phyloP scores from a whole-genome alignment of 1,284 basidiomycete genomes.

The Pseudozyma sp. region DNA sequence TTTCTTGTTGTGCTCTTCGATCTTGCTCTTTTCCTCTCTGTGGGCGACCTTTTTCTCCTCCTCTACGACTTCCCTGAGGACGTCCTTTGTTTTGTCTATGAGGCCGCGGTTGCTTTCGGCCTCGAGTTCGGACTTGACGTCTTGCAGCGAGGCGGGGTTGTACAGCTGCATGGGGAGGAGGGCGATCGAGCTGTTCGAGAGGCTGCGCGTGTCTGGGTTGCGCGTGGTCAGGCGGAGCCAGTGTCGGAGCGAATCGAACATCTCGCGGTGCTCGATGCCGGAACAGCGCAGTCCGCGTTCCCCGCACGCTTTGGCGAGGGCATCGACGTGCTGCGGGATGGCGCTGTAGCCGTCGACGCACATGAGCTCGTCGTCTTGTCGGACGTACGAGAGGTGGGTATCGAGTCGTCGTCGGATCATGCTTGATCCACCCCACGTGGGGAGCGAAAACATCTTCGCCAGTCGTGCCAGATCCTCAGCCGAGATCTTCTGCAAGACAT shows the following conservation, averaged over 20 bases:
- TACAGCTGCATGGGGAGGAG: constrained; percentile 53
- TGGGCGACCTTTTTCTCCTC: constrained; percentile 50
- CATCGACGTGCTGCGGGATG: constrained; percentile 38
- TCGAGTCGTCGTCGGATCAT: constrained; percentile 48
- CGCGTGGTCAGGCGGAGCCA: constrained; percentile 43
- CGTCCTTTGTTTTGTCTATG: constrained; percentile 55
- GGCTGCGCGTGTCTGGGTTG: constrained; percentile 13
- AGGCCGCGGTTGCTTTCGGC: constrained; percentile 38
- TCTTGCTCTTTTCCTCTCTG: constrained; percentile 20
- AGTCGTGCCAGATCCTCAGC: constrained; percentile 29
- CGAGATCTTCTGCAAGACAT: constrained; percentile 24
- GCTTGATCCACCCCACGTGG: constrained; percentile 50
- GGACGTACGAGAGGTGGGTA: constrained; percentile 51
- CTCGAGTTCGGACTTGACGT: constrained; percentile 29
- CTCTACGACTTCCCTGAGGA: constrained; percentile 56
- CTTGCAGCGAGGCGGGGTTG: constrained; percentile 22
- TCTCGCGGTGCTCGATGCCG: constrained; percentile 27
- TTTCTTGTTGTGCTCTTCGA: constrained; percentile 19
- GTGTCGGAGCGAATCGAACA: constrained; percentile 34
- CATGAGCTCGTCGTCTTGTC: constrained; percentile 54
- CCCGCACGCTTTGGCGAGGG: constrained; percentile 54
- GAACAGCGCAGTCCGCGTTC: constrained; percentile 55
- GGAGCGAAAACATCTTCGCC: constrained; percentile 50
- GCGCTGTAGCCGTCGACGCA: constrained; percentile 12
- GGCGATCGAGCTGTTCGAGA: constrained; percentile 23